phyloP scores from a whole-genome alignment of 1,139 yeast genomes.

The Protomyces arabidopsidicola region DNA sequence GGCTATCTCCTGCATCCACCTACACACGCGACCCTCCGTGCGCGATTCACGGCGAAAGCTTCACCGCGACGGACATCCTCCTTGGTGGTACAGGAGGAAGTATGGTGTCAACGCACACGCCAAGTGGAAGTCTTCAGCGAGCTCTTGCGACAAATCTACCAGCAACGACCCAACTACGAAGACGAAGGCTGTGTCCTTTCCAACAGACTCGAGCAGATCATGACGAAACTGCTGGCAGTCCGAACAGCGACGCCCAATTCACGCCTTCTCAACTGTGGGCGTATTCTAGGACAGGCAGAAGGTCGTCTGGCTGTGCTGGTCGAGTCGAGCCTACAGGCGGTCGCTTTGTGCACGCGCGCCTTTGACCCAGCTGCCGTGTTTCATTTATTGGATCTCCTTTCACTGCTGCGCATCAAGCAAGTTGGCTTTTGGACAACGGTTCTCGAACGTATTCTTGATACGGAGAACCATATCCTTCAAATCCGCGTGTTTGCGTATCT shows the following conservation, averaged over 20 bases:
- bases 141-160: slow-evolving; percentile 4
- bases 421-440: slow-evolving; percentile 9
- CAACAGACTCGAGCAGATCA: slow-evolving; percentile 12
- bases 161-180: not conserved
- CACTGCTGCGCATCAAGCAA: not conserved
- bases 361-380: slow-evolving; percentile 15
- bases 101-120: slow-evolving; percentile 15
- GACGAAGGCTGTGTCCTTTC: slow-evolving; percentile 9
- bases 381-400: slow-evolving; percentile 11
- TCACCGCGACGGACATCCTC: not conserved
- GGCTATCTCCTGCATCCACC: slow-evolving; percentile 17
- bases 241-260: slow-evolving; percentile 10
- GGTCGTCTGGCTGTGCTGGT: slow-evolving; percentile 6
- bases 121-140: slow-evolving; percentile 15
- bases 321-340: slow-evolving; percentile 4
- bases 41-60: slow-evolving; percentile 10
- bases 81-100: not conserved
- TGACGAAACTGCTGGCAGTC: slow-evolving; percentile 9
- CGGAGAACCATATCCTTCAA: slow-evolving; percentile 22
- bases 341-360: slow-evolving; percentile 4
- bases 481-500: slow-evolving; percentile 15
- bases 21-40: slow-evolving; percentile 1
- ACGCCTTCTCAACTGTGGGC: slow-evolving; percentile 2
- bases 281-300: not conserved
- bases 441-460: not conserved